Evolutionary conservation across 139 green algal genomes (phyloP).

Genomic region (Medakamo hakoo): DNA sequence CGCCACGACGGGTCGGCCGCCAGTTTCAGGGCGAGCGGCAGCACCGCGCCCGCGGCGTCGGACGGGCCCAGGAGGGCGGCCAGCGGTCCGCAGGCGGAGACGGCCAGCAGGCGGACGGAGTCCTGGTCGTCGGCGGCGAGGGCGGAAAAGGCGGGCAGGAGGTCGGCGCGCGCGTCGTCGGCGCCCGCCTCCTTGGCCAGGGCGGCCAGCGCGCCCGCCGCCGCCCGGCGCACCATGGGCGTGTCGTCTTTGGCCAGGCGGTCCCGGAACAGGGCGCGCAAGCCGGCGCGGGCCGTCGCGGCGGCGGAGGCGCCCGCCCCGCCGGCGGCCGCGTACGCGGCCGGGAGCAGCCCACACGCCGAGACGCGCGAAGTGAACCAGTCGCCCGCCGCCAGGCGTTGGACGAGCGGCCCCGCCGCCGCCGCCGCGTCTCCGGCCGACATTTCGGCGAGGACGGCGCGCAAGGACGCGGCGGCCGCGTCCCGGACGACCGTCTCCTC

Average conservation of each 20-base stretch:
- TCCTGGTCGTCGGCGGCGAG: conserved; percentile 70
- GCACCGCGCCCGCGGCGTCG: conserved; percentile 48
- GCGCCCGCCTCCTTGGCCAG: conserved; percentile 66
- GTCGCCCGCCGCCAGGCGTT: conserved; percentile 77
- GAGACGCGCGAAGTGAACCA: conserved; percentile 96
- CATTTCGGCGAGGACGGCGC: conserved; percentile 60
- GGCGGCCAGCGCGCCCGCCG: conserved; percentile 53
- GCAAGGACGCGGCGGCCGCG: conserved; percentile 75
- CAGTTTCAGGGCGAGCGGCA: conserved; percentile 34
- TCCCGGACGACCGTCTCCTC: conserved; percentile 98
- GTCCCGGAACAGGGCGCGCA: conserved; percentile 61
- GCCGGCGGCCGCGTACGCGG: conserved; percentile 50
- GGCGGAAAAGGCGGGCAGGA: conserved; percentile 35
- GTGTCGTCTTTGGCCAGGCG: conserved; percentile 90
- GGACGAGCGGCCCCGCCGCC: conserved; percentile 12
- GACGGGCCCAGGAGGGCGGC: conserved; percentile 50
- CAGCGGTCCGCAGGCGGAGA: conserved; percentile 75
- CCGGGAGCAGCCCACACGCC: conserved; percentile 71
- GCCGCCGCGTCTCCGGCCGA: conserved; percentile 41
- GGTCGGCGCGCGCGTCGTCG: conserved; percentile 53
- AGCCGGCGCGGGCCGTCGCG: conserved; percentile 28
- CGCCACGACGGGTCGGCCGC: conserved; percentile 92
- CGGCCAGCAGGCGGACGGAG: conserved; percentile 87
- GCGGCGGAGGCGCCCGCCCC: no score
- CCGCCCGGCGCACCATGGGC: conserved; percentile 90